A percentile compares a stretch with the other conserved stretches of the same genome.
phyloP scores from a whole-genome alignment of 1,284 basidiomycete genomes.

The Marasmius fiardii region DNA sequence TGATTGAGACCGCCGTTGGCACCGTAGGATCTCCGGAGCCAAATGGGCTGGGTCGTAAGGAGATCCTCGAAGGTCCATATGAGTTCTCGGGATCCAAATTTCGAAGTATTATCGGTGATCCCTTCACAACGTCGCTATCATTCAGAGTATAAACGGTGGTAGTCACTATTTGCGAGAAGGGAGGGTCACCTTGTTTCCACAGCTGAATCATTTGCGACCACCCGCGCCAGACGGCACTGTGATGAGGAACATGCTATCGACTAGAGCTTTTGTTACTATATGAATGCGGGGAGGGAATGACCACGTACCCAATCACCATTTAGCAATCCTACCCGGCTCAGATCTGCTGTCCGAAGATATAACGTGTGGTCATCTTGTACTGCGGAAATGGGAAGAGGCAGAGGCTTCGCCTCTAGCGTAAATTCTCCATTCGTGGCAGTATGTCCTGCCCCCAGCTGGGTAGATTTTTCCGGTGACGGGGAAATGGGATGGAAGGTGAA shows the following conservation, averaged over 20 bases:
- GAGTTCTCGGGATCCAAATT: constrained; percentile 39
- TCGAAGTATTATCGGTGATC: constrained; percentile 59
- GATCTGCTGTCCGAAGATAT: constrained; percentile 57
- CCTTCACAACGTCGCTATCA: constrained; percentile 34
- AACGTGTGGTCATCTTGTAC: constrained; percentile 47
- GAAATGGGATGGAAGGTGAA: constrained; percentile 13
- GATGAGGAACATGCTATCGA: constrained; percentile 28
- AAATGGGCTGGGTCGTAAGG: constrained; percentile 49
- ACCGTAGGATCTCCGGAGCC: constrained; percentile 55
- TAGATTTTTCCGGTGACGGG: constrained; percentile 3
- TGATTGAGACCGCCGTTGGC: constrained; percentile 72
- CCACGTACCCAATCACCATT: constrained; percentile 84
- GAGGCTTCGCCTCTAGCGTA: constrained; percentile 20
- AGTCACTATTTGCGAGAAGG: constrained; percentile 1
- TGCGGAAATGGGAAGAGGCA: constrained; percentile 29
- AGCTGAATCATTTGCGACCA: constrained; percentile 49
- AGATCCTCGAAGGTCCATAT: constrained; percentile 25
- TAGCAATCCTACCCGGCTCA: constrained; percentile 74
- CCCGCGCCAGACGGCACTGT: constrained; percentile 50
- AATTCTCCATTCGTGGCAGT: constrained; percentile 2
- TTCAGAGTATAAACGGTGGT: not conserved
- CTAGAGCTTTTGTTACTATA: constrained; percentile 22
- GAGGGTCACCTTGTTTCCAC: constrained; percentile 28
- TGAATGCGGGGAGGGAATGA: constrained; percentile 1
- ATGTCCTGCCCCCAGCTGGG: not conserved